A percentile compares a stretch with the other conserved stretches of the same genome.
Conservation (phyloP, 2,329 filamentous ascomycete species). For the Fonsecaea multimorphosa region DNA sequence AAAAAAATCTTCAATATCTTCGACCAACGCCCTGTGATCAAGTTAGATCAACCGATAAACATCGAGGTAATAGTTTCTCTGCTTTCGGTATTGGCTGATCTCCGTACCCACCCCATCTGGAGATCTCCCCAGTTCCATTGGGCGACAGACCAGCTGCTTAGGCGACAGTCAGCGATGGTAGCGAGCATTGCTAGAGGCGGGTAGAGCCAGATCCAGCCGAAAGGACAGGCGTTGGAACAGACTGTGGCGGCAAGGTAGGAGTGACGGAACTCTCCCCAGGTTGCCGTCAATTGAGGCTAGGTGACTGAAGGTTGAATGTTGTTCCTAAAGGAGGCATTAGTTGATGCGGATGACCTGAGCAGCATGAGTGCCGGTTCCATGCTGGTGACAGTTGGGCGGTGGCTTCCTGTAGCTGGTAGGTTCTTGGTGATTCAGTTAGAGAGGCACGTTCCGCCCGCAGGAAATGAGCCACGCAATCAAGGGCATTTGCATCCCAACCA, state of each 20-base stretch:
- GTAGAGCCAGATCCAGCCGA: neutral
- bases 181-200: neutral
- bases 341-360: conserved; percentile 6
- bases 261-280: neutral
- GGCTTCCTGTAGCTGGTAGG: neutral
- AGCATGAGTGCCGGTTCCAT: neutral
- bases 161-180: neutral
- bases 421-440: neutral
- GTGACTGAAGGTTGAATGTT: neutral
- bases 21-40: neutral
- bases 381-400: neutral
- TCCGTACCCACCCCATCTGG: neutral
- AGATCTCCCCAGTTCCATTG: neutral
- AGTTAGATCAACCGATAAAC: neutral
- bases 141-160: neutral
- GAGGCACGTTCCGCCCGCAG: neutral
- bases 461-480: neutral
- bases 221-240: neutral
- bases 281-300: neutral
- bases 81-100: neutral
- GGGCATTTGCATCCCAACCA: neutral
- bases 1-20: neutral
- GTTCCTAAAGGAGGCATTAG: neutral
- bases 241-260: neutral
- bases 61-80: neutral